Base-by-base conservation (phyloP, 1,139 yeast species). In the Magnusiomyces ingens region DNA sequence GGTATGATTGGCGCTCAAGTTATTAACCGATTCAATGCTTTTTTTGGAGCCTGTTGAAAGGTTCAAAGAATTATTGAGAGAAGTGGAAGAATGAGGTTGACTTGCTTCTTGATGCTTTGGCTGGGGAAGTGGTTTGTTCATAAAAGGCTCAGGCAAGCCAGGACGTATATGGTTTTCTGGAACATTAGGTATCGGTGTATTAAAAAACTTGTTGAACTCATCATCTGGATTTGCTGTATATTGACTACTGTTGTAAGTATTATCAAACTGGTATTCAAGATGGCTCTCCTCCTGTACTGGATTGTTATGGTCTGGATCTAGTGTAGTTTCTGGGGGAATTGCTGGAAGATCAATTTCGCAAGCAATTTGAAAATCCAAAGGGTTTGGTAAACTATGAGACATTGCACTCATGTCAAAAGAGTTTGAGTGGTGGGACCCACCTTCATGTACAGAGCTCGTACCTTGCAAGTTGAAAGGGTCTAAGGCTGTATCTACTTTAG, bases 271-370 rank as follows among this genome's bases (percentile, higher is more conserved):
- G 32, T 26, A 26, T 26, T 26, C 32, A 26, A 41, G 26, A 22
- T 36, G 45, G 45, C 29, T n/a, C 10, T 19, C 13, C 17, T 19
- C n/a, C 22, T 40, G 19, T n/a, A 13, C 29, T 37, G 37, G 22
- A 40, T n/a, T 36, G 36, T 15, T 26, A 17, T 13, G 37, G 12
- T 18, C 18, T 37, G 2, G 50, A 10, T 11, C 41, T 49, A 8
- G 35, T 2, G 36, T 42, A 12, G 41, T n/a, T 41, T 55, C 57
- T 17, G 57, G 55, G 1, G 57, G 55, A 21, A 55, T 55, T 2
- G 53, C 32, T 10, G 41, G 53, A 38, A 55, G 36, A 15, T 50
- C 51, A 5, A 45, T 36, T 36, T 45, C 41, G 13, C 51, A 45
- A 41, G 51, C 48, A 11, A 49, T 52, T 18, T 45, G 51, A 17